These are phyloP conservation scores for Aspergillus kassunensis DNA, from an alignment of 495 filamentous ascomycete species.

Conservation along the genomic window DNA sequence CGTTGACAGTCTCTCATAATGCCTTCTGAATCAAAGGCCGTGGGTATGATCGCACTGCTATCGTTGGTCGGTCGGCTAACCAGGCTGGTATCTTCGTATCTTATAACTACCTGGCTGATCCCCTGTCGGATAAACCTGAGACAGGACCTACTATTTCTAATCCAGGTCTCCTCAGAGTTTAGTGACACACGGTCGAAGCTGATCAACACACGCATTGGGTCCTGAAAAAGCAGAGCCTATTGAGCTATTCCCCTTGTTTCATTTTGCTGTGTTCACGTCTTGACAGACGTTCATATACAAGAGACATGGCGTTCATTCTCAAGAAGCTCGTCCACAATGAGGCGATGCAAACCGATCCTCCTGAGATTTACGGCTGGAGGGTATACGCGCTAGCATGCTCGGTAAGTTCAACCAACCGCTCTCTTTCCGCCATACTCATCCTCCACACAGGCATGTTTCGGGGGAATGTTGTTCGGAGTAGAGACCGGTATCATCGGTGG, in stretches of 20 bases:
- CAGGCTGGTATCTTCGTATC: neutral
- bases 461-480: constrained; percentile 69
- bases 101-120: constrained; percentile 11
- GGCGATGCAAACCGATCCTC: constrained; percentile 68
- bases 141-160: neutral
- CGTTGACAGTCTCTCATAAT: constrained; percentile 8
- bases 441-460: constrained; percentile 59
- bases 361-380: constrained; percentile 77
- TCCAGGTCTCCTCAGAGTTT: neutral
- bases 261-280: neutral
- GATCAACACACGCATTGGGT: neutral
- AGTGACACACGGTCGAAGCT: neutral
- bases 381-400: constrained; percentile 66
- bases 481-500: constrained; percentile 70
- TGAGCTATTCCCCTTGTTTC: neutral
- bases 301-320: constrained; percentile 45
- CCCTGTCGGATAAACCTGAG: neutral
- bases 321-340: constrained; percentile 72
- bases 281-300: neutral
- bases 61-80: constrained; percentile 3
- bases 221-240: neutral
- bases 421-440: constrained; percentile 3
- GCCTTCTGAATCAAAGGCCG: constrained; percentile 1
- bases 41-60: neutral
- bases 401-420: constrained; percentile 33